phyloP scores from a whole-genome alignment of 441 rosid species.

The Erysimum pusillum region DNA sequence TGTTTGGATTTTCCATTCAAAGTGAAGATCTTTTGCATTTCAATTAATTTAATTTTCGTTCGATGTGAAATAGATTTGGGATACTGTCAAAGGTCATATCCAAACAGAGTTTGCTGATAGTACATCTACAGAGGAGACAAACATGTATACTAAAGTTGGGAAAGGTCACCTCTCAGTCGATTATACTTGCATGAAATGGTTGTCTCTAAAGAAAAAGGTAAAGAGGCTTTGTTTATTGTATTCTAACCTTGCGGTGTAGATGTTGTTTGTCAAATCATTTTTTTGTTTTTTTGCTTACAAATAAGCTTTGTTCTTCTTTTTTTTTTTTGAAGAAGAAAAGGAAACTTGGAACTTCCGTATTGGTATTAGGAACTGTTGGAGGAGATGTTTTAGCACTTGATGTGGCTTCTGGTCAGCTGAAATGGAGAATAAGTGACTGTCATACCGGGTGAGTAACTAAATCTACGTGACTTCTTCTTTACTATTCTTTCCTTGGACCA shows the following conservation, averaged over 20 bases:
- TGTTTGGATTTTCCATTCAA: neutral
- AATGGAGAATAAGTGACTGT: conserved; percentile 87
- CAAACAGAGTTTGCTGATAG: conserved; percentile 87
- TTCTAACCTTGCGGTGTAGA: neutral
- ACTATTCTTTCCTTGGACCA: neutral
- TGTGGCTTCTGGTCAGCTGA: conserved; percentile 87
- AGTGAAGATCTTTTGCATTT: neutral
- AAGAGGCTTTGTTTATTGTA: neutral
- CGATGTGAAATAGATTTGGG: conserved; percentile 70
- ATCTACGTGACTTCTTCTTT: conserved; percentile 18
- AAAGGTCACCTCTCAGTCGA: conserved; percentile 81
- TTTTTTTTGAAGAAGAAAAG: conserved; percentile 80
- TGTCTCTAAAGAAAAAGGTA: conserved; percentile 73
- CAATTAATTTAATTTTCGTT: conserved; percentile 4
- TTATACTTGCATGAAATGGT: conserved; percentile 91
- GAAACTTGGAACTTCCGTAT: conserved; percentile 72
- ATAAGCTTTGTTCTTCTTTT: conserved; percentile 10
- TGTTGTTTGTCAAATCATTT: neutral
- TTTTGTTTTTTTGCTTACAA: neutral
- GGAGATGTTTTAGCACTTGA: conserved; percentile 94
- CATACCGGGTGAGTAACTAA: conserved; percentile 84
- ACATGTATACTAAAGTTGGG: conserved; percentile 54
- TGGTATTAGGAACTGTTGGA: conserved; percentile 90
- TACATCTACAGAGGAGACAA: conserved; percentile 54
- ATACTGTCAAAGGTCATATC: conserved; percentile 76